Evolutionary conservation across 176 grass and related monocot genomes (phyloP).

Genomic region (Puya raimondii): DNA sequence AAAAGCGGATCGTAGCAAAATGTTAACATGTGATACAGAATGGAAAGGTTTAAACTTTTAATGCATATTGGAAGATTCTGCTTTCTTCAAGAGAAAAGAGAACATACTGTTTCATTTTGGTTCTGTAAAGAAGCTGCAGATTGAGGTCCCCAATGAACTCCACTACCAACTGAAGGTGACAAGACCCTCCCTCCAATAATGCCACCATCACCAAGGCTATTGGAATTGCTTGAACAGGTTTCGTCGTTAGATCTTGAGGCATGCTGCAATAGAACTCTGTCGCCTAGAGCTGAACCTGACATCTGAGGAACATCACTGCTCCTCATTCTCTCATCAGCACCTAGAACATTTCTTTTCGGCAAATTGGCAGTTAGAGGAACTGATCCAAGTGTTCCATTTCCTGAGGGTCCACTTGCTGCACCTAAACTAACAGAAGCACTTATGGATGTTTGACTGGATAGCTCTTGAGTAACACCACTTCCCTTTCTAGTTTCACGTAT

Average conservation of each 20-base stretch:
- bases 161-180: slow-evolving; percentile 58
- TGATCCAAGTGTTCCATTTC: slow-evolving; percentile 16
- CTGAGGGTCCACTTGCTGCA: slow-evolving; percentile 10
- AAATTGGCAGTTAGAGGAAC: slow-evolving; percentile 17
- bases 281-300: slow-evolving; percentile 10
- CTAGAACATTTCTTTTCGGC: slow-evolving; percentile 13
- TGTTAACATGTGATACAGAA: neutral
- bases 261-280: slow-evolving; percentile 28
- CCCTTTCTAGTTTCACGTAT: slow-evolving; percentile 50
- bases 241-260: slow-evolving; percentile 43
- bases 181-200: slow-evolving; percentile 59
- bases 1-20: neutral
- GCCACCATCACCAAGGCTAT: slow-evolving; percentile 38
- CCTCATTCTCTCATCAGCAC: slow-evolving; percentile 20
- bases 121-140: slow-evolving; percentile 45
- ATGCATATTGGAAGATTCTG: neutral
- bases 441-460: slow-evolving; percentile 21
- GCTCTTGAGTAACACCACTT: slow-evolving; percentile 48
- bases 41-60: neutral
- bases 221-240: slow-evolving; percentile 37
- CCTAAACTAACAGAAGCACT: neutral
- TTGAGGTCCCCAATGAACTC: slow-evolving; percentile 73
- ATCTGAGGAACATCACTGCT: slow-evolving; percentile 8
- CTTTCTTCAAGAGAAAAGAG: neutral
- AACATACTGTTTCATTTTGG: slow-evolving; percentile 64